A percentile compares a stretch with the other conserved stretches of the same genome.
Conservation (phyloP, 1,284 basidiomycete species). For the Cystobasidium pallidum region DNA sequence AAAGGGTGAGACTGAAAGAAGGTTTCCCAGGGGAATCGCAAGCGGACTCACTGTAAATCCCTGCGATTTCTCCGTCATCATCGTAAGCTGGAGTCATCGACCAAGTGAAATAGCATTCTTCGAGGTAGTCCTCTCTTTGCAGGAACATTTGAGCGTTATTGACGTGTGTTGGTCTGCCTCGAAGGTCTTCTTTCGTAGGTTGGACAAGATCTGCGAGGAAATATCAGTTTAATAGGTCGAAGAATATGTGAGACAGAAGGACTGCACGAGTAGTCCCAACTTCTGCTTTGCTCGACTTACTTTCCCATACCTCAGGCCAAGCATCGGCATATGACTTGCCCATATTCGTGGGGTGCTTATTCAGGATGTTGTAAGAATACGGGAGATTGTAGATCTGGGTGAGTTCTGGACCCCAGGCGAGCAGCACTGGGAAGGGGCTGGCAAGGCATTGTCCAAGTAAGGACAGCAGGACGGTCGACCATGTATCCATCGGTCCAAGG, state of each 20-base stretch:
- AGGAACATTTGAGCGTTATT: conserved; percentile 51
- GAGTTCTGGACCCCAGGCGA: conserved; percentile 36
- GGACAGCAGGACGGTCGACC: conserved; percentile 23
- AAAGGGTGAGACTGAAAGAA: neutral
- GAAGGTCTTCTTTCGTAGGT: conserved; percentile 19
- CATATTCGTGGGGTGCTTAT: conserved; percentile 48
- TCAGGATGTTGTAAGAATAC: conserved; percentile 10
- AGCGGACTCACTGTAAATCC: conserved; percentile 25
- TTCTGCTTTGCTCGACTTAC: conserved; percentile 2
- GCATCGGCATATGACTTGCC: conserved; percentile 48
- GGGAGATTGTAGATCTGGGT: conserved; percentile 23
- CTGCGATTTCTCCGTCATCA: conserved; percentile 30
- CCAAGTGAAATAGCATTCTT: conserved; percentile 52
- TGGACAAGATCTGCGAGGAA: neutral
- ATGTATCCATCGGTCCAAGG: conserved; percentile 32
- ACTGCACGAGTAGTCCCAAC: too few relatives aligned
- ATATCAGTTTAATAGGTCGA: too few relatives aligned
- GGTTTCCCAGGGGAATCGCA: too few relatives aligned
- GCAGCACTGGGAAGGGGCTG: conserved; percentile 32
- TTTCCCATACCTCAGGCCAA: conserved; percentile 51
- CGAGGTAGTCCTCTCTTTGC: conserved; percentile 37
- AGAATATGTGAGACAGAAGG: too few relatives aligned
- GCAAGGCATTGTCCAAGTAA: conserved; percentile 24
- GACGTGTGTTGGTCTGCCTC: conserved; percentile 47
- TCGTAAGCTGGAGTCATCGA: conserved; percentile 50